phyloP scores from a whole-genome alignment of 257 asterid genomes.

The Fraxinus excelsior region DNA sequence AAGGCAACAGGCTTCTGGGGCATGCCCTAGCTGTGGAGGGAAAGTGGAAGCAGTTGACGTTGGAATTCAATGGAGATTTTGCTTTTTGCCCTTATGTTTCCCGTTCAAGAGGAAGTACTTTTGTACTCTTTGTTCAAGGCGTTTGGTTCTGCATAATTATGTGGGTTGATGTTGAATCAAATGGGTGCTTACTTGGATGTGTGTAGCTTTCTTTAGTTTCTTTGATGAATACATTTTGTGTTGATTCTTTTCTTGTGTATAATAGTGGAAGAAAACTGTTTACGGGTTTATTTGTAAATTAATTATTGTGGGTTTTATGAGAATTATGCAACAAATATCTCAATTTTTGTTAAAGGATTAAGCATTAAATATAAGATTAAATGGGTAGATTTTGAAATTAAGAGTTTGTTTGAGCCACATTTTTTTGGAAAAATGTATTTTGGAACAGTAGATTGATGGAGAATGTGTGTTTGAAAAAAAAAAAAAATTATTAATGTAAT shows the following conservation, averaged over 20 bases:
- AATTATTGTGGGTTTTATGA: too few species aligned
- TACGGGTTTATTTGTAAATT: too few species aligned
- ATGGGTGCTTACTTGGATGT: not conserved
- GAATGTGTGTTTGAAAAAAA: too few species aligned
- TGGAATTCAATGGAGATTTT: conserved; percentile 23
- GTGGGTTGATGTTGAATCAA: too few species aligned
- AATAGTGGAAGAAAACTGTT: not conserved
- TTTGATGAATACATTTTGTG: not conserved
- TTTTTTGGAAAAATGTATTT: too few species aligned
- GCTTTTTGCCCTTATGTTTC: conserved; percentile 37
- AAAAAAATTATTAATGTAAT: too few species aligned
- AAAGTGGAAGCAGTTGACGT: conserved; percentile 42
- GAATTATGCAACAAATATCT: too few species aligned
- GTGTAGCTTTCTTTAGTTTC: not conserved
- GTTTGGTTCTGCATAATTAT: conserved; percentile 28
- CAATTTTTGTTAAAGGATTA: too few species aligned
- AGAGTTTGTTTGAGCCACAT: too few species aligned
- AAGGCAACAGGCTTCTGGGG: conserved; percentile 35
- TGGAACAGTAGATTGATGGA: too few species aligned
- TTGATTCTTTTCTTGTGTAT: not conserved
- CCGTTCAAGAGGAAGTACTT: conserved; percentile 41
- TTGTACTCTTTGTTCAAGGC: conserved; percentile 37
- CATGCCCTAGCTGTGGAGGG: conserved; percentile 47
- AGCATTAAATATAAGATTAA: too few species aligned
- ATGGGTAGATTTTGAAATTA: too few species aligned